A percentile compares a stretch with the other conserved stretches of the same genome.
These are phyloP conservation scores for Anastatica hierochuntica DNA, from an alignment of 345 rosid species.

Conservation along the genomic window DNA sequence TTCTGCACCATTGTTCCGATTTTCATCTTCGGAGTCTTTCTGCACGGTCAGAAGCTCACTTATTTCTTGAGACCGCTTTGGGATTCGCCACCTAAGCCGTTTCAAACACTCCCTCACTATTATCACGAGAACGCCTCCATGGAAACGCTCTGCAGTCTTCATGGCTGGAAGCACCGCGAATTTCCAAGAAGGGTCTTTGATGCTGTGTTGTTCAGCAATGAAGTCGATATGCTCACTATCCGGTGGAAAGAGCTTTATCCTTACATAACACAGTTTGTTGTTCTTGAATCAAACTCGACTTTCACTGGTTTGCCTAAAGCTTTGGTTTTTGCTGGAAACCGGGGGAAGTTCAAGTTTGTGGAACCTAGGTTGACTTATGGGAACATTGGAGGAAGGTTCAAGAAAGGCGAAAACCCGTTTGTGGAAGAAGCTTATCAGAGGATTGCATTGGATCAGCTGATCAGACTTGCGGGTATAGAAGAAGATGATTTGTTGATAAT, in stretches of 20 bases:
- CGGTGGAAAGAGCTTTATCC: slow-evolving; percentile 90
- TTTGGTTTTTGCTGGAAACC: slow-evolving; percentile 44
- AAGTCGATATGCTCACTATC: slow-evolving; percentile 63
- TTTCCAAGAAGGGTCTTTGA: slow-evolving; percentile 78
- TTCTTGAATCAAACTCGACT: slow-evolving; percentile 89
- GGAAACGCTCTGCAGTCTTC: slow-evolving; percentile 69
- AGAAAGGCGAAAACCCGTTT: slow-evolving; percentile 79
- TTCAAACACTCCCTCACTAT: slow-evolving; percentile 54
- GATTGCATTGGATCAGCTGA: slow-evolving; percentile 70
- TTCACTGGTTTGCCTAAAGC: slow-evolving; percentile 67
- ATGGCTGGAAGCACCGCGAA: slow-evolving; percentile 80
- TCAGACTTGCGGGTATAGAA: slow-evolving; percentile 70
- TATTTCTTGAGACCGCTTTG: slow-evolving; percentile 26
- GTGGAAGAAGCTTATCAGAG: slow-evolving; percentile 93
- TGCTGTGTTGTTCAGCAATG: slow-evolving; percentile 82
- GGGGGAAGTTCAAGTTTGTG: slow-evolving; percentile 48
- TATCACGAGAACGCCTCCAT: slow-evolving; percentile 60
- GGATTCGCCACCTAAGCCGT: slow-evolving; percentile 25
- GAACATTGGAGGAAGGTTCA: slow-evolving; percentile 69
- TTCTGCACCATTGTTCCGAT: slow-evolving; percentile 15
- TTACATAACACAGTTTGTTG: slow-evolving; percentile 65
- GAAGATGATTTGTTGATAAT: slow-evolving; percentile 90
- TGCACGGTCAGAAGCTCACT: slow-evolving; percentile 26
- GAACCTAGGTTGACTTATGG: slow-evolving; percentile 80
- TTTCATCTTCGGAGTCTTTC: slow-evolving; percentile 13